A percentile compares a stretch with the other conserved stretches of the same genome.
These are phyloP conservation scores for Colletotrichum sp. DNA, from an alignment of 2,329 filamentous ascomycete genomes.

Conservation along the genomic window DNA sequence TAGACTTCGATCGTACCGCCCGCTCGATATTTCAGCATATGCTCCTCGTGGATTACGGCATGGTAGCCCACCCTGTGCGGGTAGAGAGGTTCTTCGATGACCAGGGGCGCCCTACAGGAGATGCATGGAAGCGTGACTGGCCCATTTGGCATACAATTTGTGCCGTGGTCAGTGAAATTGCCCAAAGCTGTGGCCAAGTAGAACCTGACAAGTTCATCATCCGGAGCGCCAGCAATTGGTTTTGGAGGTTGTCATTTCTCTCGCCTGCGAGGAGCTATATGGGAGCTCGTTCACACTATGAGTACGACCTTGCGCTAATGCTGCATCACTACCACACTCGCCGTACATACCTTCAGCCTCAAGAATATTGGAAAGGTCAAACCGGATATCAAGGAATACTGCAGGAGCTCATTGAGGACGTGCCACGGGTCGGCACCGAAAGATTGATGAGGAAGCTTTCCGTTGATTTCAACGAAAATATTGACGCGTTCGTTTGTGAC, in stretches of 20 bases:
- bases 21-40: background rate
- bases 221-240: background rate
- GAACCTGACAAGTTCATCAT: background rate
- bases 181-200: background rate
- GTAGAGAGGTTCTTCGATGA: background rate
- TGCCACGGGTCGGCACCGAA: rapidly evolving
- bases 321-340: background rate
- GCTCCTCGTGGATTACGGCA: background rate
- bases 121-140: background rate
- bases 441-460: background rate
- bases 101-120: background rate
- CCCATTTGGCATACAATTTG: rapidly evolving
- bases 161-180: background rate
- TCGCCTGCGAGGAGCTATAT: background rate
- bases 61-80: rapidly evolving
- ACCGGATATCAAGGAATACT: background rate
- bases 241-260: background rate
- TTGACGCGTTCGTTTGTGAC: background rate
- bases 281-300: background rate
- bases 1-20: background rate
- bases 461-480: background rate
- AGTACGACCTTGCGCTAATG: background rate
- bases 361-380: background rate
- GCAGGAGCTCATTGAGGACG: background rate
- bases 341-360: rapidly evolving